Percentiles rank a stretch among this genome's conserved stretches.
Conservation (phyloP, 176 grass and related monocot species). For the Carex littledalei region DNA sequence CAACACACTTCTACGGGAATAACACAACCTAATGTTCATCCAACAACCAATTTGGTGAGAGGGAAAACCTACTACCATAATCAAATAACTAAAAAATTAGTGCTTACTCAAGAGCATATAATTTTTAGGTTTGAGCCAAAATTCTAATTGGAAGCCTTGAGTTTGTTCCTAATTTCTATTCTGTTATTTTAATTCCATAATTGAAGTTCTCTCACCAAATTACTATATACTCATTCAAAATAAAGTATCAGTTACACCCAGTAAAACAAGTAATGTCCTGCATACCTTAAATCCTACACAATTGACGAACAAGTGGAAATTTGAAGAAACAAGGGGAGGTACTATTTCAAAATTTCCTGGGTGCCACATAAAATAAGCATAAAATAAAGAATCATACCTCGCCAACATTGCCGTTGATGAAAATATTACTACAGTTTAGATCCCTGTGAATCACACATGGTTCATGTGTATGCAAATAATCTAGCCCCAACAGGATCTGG, state of each 20-base stretch:
- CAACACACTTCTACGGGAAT: not conserved
- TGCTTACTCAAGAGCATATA: not conserved
- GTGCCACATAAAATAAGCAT: not conserved
- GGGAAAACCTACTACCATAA: not conserved
- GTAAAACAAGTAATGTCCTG: not conserved
- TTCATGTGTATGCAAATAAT: conserved; percentile 80
- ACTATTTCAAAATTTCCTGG: not conserved
- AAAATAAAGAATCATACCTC: conserved; percentile 37
- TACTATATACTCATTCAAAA: not conserved
- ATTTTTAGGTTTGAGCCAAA: not conserved
- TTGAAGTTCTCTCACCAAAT: not conserved
- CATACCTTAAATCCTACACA: not conserved
- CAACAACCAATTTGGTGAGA: not conserved
- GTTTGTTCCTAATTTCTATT: not conserved
- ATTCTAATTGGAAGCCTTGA: not conserved
- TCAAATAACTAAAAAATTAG: not conserved
- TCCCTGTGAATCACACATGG: conserved; percentile 99
- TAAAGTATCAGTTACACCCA: not conserved
- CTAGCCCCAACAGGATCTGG: conserved; percentile 70
- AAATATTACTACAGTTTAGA: conserved; percentile 95
- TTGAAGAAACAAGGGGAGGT: not conserved
- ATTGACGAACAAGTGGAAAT: not conserved
- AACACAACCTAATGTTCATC: not conserved
- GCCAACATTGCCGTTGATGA: conserved; percentile 98
- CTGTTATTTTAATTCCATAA: not conserved